Evolutionary conservation across 2,329 filamentous ascomycete genomes (phyloP), one percentile per base, ranked within the genome.

Genomic region (Colletotrichum sansevieriae): DNA sequence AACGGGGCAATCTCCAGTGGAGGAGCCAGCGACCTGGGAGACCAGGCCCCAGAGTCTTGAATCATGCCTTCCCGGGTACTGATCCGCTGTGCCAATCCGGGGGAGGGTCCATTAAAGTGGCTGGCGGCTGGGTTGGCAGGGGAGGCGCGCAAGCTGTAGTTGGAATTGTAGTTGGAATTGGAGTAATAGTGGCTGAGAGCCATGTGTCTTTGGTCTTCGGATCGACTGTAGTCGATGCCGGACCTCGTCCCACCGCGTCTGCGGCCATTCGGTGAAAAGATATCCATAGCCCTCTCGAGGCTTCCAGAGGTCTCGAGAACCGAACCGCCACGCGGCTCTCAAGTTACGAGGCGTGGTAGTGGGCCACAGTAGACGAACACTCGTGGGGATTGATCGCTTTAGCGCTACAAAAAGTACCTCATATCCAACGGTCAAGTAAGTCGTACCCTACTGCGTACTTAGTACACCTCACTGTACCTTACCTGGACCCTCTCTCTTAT

Each of bases 41-140:
- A 18, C 18, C 22, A 22, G 22, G 3, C 22, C 22, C 22, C 22
- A 22, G 4, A 22, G 22, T 22, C 22, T 22, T 22, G 22, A 22
- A 22, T 22, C 22, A 22, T 29, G 7, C 25, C 25, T 29, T 29
- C 35, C 54, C 46, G 15, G 47, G 51, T 63, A 57, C 47, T 43
- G 51, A 67, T 63, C 58, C 57, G 35, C 43, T 33, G 15, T 56
- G 43, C 43, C n/a, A 57, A 67, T 57, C 64, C 33, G 64, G 64
- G 63, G 58, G 58, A 63, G 43, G 64, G 43, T 41, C 63, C 51
- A 33, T 25, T 41, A 35, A 66, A 39, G 29, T 12, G 47, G 33
- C 22, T 33, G 46, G 18, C 25, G 51, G 46, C 20, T 22, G 3
- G 63, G 25, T 25, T 46, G 35, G 54, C 25, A 4, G 25, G 25